Conservation (phyloP, 1,284 basidiomycete genomes). For the Austropuccinia psidii region DNA sequence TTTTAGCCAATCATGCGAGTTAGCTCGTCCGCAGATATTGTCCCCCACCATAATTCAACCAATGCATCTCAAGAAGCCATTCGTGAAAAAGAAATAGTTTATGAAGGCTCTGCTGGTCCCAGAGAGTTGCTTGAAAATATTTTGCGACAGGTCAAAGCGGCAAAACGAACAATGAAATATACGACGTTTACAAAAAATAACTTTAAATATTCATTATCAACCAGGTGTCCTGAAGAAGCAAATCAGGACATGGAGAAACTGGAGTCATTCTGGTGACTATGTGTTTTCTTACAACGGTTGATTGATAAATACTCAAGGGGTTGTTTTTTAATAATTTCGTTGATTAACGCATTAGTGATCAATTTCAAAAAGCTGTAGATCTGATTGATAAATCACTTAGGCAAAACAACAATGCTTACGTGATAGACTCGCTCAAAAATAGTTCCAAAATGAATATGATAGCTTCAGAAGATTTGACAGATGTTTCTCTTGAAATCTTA, state of each 20-base stretch:
- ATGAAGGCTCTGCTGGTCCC: slow-evolving; percentile 78
- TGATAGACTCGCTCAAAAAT: not conserved
- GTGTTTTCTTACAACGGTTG: too few species aligned
- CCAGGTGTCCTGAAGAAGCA: too few species aligned
- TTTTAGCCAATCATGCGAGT: not conserved
- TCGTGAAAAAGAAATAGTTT: slow-evolving; percentile 55
- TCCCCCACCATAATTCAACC: too few species aligned
- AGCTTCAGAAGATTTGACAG: slow-evolving; percentile 15
- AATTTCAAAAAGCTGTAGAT: slow-evolving; percentile 68
- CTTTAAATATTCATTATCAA: not conserved
- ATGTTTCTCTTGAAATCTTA: not conserved
- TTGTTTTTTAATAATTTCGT: too few species aligned
- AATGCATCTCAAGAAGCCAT: not conserved
- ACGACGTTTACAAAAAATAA: too few species aligned
- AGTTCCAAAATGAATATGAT: not conserved
- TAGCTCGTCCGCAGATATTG: not conserved
- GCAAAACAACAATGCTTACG: slow-evolving; percentile 48
- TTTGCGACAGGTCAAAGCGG: slow-evolving; percentile 77
- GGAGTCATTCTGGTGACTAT: slow-evolving; percentile 50
- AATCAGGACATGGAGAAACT: slow-evolving; percentile 43
- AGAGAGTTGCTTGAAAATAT: slow-evolving; percentile 80
- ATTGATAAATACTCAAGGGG: too few species aligned
- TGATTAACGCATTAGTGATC: not conserved
- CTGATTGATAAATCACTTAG: slow-evolving; percentile 56
- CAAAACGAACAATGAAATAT: slow-evolving; percentile 70